phyloP scores from a whole-genome alignment of 768 basidiomycete genomes.

The Phanerodontia chrysosporium region DNA sequence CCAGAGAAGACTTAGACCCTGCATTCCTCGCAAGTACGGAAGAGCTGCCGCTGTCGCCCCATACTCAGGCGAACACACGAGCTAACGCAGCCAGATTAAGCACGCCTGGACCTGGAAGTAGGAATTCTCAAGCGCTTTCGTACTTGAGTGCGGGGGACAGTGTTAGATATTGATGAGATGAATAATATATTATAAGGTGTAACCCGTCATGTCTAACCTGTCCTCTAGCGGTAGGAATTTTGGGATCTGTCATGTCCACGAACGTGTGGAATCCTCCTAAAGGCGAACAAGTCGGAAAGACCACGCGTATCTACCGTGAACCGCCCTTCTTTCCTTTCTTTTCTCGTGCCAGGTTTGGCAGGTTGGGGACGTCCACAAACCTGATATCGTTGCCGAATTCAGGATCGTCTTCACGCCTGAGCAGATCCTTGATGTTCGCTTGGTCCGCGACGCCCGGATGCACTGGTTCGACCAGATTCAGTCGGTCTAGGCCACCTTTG shows the following conservation, averaged over 20 bases:
- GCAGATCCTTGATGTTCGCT: background rate
- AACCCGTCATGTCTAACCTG: too few species aligned
- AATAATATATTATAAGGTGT: too few species aligned
- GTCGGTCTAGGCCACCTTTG: background rate
- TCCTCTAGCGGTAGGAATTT: too few species aligned
- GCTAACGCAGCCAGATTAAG: conserved; percentile 17
- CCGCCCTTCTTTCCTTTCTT: background rate
- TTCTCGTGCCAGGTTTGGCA: background rate
- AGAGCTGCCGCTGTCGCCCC: conserved; percentile 21
- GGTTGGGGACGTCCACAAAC: background rate
- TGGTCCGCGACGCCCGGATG: background rate
- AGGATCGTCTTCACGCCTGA: background rate
- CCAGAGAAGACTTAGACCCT: conserved; percentile 21
- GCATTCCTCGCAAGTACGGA: conserved; percentile 26
- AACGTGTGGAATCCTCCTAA: too few species aligned
- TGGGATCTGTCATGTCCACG: too few species aligned
- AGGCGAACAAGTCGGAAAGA: too few species aligned
- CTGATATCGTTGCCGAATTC: background rate
- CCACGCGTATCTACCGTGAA: too few species aligned
- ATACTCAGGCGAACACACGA: conserved; percentile 22
- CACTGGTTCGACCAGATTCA: background rate
- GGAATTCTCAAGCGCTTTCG: conserved; percentile 17
- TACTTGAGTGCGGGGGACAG: conserved; percentile 10
- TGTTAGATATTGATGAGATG: background rate
- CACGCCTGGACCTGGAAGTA: conserved; percentile 3